Evolutionary conservation across 148 eudicot species (phyloP).

Genomic region (Rhododendron henanense): DNA sequence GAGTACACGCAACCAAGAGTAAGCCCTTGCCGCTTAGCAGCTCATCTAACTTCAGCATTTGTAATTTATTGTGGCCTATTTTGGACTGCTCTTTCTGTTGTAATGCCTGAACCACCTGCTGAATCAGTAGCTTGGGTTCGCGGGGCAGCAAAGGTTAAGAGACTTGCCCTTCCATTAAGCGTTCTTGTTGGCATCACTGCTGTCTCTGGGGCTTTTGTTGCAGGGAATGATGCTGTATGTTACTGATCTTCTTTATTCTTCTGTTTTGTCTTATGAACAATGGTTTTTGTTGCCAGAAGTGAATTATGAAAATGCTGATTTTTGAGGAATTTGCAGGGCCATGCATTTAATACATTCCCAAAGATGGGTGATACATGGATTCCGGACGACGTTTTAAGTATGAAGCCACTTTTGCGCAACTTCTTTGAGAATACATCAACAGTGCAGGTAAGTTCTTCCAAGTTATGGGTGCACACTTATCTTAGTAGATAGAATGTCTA

Average conservation of each 20-base stretch:
- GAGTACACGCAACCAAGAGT: conserved; percentile 87
- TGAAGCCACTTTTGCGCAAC: conserved; percentile 87
- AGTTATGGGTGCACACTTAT: not conserved
- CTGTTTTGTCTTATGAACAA: not conserved
- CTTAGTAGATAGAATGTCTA: not conserved
- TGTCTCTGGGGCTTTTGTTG: conserved; percentile 96
- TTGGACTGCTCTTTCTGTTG: conserved; percentile 97
- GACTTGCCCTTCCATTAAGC: conserved; percentile 80
- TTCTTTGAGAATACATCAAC: conserved; percentile 95
- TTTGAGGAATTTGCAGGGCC: conserved; percentile 54
- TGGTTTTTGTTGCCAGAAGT: not conserved
- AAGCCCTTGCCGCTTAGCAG: conserved; percentile 94
- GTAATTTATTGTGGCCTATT: conserved; percentile 79
- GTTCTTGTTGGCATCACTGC: conserved; percentile 90
- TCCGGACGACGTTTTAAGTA: conserved; percentile 79
- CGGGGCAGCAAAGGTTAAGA: conserved; percentile 88
- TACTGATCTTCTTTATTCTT: not conserved
- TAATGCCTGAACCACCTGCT: conserved; percentile 98
- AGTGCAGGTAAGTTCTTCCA: conserved; percentile 66
- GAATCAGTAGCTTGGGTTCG: conserved; percentile 87
- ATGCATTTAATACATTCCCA: conserved; percentile 90
- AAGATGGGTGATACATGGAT: conserved; percentile 98
- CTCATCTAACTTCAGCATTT: conserved; percentile 96
- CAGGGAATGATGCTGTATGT: conserved; percentile 98
- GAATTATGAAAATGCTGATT: not conserved